phyloP scores from a whole-genome alignment of 2,329 filamentous ascomycete species.

The Trichoderma guizhouense region DNA sequence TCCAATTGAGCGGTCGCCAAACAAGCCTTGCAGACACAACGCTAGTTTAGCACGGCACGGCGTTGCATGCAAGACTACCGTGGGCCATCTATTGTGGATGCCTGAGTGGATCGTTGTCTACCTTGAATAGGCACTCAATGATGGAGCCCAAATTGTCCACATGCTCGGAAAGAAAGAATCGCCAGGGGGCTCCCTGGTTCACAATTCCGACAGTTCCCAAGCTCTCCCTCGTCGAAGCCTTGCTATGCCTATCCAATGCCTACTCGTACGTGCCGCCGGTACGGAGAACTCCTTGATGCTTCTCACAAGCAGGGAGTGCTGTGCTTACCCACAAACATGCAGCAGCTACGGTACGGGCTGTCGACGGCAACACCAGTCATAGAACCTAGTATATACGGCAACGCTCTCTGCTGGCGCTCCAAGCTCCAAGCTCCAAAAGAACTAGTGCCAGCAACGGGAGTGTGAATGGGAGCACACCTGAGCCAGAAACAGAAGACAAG shows the following conservation, averaged over 20 bases:
- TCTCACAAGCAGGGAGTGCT: neutral
- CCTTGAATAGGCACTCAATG: constrained; percentile 16
- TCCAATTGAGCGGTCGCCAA: constrained; percentile 22
- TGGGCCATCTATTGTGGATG: constrained; percentile 16
- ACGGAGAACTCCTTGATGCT: constrained; percentile 1
- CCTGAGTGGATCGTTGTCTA: constrained; percentile 13
- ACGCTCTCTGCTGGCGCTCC: neutral
- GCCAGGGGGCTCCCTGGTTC: constrained; percentile 3
- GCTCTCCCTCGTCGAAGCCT: neutral
- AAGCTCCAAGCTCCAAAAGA: neutral
- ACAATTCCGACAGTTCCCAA: neutral
- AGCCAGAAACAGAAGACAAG: neutral
- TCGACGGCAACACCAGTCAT: neutral
- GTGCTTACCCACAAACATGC: neutral
- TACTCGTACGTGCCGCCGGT: neutral
- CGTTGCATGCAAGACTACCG: constrained; percentile 19
- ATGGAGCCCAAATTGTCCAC: constrained; percentile 17
- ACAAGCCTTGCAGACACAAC: constrained; percentile 8
- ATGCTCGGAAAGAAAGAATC: constrained; percentile 17
- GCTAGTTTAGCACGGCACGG: constrained; percentile 15
- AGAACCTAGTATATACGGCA: neutral
- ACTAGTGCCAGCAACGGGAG: neutral
- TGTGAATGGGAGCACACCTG: neutral
- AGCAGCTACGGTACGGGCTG: neutral
- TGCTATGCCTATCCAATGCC: neutral